Evolutionary conservation across 345 rosid species (phyloP).

Genomic region (Euphorbia lathyris): DNA sequence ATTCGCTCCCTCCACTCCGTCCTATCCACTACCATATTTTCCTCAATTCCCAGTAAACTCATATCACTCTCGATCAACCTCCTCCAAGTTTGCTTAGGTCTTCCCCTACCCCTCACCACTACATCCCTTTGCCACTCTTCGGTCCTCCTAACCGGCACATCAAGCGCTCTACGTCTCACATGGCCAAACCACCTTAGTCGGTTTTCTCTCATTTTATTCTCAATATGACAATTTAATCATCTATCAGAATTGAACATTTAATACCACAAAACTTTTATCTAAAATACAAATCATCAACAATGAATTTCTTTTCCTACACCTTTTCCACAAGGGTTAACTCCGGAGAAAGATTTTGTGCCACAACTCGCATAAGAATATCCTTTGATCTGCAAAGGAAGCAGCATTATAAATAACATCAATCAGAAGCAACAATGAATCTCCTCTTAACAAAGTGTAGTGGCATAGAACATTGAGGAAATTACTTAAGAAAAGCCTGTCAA

Average conservation of each 20-base stretch:
- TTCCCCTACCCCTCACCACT: too few relatives aligned
- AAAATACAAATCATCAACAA: background rate
- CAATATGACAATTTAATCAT: background rate
- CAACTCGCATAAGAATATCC: constrained; percentile 96
- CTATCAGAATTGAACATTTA: background rate
- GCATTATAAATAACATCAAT: constrained; percentile 16
- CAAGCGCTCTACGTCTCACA: too few relatives aligned
- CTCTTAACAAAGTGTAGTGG: background rate
- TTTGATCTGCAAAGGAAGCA: constrained; percentile 58
- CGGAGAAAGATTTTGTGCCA: constrained; percentile 91
- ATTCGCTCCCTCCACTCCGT: too few relatives aligned
- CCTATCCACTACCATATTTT: too few relatives aligned
- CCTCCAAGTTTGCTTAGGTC: too few relatives aligned
- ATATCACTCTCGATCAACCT: too few relatives aligned
- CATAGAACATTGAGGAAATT: constrained; percentile 2
- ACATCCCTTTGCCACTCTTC: too few relatives aligned
- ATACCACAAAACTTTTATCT: background rate
- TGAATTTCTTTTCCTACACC: constrained; percentile 28
- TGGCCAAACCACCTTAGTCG: too few relatives aligned
- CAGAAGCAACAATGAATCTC: constrained; percentile 3
- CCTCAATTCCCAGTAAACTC: too few relatives aligned
- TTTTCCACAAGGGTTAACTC: constrained; percentile 84
- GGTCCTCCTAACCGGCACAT: too few relatives aligned
- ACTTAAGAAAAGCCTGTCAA: constrained; percentile 9
- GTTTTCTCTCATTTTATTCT: too few relatives aligned